Percentiles rank a stretch among this genome's conserved stretches.
Conservation (phyloP, 2,329 filamentous ascomycete genomes). For the Bipolaris sorokiniana region DNA sequence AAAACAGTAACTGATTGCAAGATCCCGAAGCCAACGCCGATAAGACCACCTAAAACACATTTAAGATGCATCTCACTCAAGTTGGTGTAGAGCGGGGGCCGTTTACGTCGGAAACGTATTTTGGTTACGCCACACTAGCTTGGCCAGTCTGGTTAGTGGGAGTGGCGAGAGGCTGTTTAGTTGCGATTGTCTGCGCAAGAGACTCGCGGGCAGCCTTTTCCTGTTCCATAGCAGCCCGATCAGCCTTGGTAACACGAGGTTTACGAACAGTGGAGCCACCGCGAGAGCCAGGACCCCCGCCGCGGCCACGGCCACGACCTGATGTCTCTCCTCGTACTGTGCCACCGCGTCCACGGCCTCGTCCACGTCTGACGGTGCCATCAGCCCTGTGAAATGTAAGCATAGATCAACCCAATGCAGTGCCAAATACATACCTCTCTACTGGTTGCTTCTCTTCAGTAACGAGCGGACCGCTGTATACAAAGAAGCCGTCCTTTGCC, state of each 20-base stretch:
- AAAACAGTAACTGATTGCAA: neutral
- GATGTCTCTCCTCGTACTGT: conserved; percentile 52
- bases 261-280: conserved; percentile 78
- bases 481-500: conserved; percentile 95
- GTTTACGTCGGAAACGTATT: neutral
- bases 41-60: neutral
- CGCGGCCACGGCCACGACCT: conserved; percentile 53
- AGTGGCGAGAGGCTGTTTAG: conserved; percentile 28
- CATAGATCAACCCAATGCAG: conserved; percentile 20
- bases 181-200: conserved; percentile 45
- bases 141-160: conserved; percentile 19
- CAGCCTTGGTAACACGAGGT: conserved; percentile 83
- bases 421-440: conserved; percentile 59
- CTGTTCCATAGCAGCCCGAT: conserved; percentile 78
- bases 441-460: conserved; percentile 79
- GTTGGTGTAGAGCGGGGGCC: neutral
- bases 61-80: neutral
- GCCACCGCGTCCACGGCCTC: conserved; percentile 62
- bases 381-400: conserved; percentile 64
- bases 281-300: conserved; percentile 70
- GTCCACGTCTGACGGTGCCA: conserved; percentile 72
- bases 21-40: neutral
- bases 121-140: conserved; percentile 17
- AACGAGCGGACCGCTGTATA: conserved; percentile 91
- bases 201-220: conserved; percentile 79